Conservation (phyloP, 2,329 filamentous ascomycete genomes). For the Aschersonia sp. region DNA sequence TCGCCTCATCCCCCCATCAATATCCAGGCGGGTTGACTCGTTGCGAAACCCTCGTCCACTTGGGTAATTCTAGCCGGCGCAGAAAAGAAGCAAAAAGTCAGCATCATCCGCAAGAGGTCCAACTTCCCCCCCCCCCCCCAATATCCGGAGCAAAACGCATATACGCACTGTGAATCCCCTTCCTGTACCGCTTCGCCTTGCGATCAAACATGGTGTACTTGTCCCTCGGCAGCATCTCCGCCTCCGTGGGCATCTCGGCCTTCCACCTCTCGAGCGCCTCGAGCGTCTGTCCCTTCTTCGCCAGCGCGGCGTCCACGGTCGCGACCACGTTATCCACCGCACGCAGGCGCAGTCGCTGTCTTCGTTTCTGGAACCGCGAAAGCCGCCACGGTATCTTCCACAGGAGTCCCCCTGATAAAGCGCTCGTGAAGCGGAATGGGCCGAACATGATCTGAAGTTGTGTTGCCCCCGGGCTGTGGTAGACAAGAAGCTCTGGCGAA, state of each 20-base stretch:
- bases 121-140: too few species aligned
- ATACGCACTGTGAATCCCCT: slow-evolving; percentile 85
- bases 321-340: slow-evolving; percentile 80
- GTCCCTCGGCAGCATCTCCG: slow-evolving; percentile 89
- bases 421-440: slow-evolving; percentile 64
- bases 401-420: slow-evolving; percentile 66
- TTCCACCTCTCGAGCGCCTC: slow-evolving; percentile 85
- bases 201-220: slow-evolving; percentile 98
- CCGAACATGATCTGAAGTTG: slow-evolving; percentile 51
- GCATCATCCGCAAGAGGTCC: background rate
- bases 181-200: slow-evolving; percentile 89
- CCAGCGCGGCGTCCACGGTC: slow-evolving; percentile 65
- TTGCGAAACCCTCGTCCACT: slow-evolving; percentile 95
- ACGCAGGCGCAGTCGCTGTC: slow-evolving; percentile 70
- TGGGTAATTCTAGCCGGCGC: slow-evolving; percentile 49
- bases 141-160: background rate
- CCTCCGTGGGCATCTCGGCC: slow-evolving; percentile 86
- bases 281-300: slow-evolving; percentile 54
- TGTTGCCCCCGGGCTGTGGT: too few species aligned
- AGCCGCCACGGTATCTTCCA: slow-evolving; percentile 98
- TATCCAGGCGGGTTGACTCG: slow-evolving; percentile 90
- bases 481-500: too few species aligned
- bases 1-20: slow-evolving; percentile 26
- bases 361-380: slow-evolving; percentile 78
- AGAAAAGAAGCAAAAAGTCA: slow-evolving; percentile 6